Evolutionary conservation across 2,329 filamentous ascomycete genomes (phyloP).

Genomic region (Penicillium sp.): DNA sequence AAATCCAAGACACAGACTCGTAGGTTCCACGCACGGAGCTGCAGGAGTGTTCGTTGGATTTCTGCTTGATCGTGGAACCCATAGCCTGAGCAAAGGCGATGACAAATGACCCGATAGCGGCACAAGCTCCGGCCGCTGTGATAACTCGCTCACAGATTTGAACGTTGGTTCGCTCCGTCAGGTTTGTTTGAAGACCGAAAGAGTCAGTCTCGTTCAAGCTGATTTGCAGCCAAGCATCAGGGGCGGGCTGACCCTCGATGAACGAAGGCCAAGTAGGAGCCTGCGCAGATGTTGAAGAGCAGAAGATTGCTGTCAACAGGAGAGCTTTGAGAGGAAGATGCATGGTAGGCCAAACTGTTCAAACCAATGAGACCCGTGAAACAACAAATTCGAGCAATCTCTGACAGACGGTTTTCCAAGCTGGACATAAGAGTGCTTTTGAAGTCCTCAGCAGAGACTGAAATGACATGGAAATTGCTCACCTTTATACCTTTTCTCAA

Average conservation of each 20-base stretch:
- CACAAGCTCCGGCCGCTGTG: background rate
- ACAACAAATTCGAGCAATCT: background rate
- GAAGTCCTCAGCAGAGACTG: too few species aligned
- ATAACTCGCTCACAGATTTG: background rate
- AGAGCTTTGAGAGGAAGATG: background rate
- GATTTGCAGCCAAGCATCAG: background rate
- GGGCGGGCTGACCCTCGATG: background rate
- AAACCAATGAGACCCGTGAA: background rate
- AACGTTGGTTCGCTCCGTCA: background rate
- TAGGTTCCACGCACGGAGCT: slow-evolving; percentile 2
- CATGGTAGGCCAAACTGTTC: background rate
- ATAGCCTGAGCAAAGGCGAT: background rate
- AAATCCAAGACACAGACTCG: slow-evolving; percentile 1
- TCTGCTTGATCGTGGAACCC: background rate
- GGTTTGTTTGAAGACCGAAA: too few species aligned
- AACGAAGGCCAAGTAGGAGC: slow-evolving; percentile 1
- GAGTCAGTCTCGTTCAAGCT: background rate
- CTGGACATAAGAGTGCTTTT: background rate
- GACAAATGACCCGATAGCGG: background rate
- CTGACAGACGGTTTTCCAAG: background rate
- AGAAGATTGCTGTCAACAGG: background rate
- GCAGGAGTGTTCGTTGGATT: background rate
- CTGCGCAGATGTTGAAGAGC: background rate
- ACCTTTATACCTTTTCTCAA: too few species aligned
- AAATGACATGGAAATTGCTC: too few species aligned